Base-by-base conservation (phyloP, 2,329 filamentous ascomycete species). In the Fusarium albidum region DNA sequence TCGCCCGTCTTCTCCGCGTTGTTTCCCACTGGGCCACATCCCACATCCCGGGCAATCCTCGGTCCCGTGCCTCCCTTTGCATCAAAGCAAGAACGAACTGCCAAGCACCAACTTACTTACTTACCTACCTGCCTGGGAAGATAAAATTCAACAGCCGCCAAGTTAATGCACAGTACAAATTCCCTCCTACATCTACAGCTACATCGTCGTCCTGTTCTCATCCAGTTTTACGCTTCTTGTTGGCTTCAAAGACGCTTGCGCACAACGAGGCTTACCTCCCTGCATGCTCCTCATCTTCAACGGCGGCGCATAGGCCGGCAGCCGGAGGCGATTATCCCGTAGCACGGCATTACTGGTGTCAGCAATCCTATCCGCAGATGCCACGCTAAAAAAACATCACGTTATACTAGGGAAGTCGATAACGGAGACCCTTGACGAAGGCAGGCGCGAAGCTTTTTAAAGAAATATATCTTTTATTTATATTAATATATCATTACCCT, bases 1-100 rank as follows among this genome's bases (percentile, higher is more conserved):
- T 65, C 52, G 45, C 46, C 43, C 50, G 34, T 49, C 53, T 12
- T 51, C 32, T 25, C 25, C 25, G n/a, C 15, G n/a, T n/a, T n/a
- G n/a, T n/a, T n/a, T n/a, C n/a, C n/a, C n/a, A n/a, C n/a, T n/a
- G n/a, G n/a, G n/a, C n/a, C n/a, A n/a, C n/a, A n/a, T n/a, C n/a
- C n/a, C n/a, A n/a, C 25, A n/a, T 26, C 12, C 29, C 26, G 42
- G 21, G 17, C 25, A 15, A 17, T n/a, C 13, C n/a, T 35, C 14
- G 13, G 27, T 27, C 25, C 13, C 35, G 12, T 29, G 21, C 14
- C 13, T 29, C 15, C 13, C 31, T 14, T 12, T n/a, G 13, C 31
- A 14, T 12, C 27, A 17, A 10, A 15, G 39, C 29, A 14, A 31
- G 34, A 39, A 26, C 32, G 43, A 37, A 15, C 44, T 18, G 27